Conservation (phyloP, 1,284 basidiomycete species). For the Malassezia vespertilionis region DNA sequence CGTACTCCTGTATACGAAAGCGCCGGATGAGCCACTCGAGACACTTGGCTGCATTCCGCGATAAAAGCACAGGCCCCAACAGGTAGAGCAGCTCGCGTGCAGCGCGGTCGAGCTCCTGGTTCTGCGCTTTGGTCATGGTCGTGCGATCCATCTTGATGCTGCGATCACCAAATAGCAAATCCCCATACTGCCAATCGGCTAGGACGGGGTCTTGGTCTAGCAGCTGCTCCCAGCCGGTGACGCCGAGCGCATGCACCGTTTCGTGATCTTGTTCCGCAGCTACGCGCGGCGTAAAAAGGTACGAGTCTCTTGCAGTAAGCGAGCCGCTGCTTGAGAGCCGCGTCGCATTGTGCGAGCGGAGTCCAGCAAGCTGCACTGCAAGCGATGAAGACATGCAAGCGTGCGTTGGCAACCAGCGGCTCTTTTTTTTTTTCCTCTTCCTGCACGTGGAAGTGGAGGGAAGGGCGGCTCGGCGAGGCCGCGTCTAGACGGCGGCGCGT, state of each 20-base stretch:
- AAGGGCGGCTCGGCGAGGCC: too few species aligned
- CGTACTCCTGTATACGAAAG: constrained; percentile 92
- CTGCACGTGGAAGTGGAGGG: not conserved
- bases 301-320: constrained; percentile 59
- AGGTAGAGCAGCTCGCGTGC: constrained; percentile 61
- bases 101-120: constrained; percentile 55
- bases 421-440: constrained; percentile 1
- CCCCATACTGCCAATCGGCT: constrained; percentile 50
- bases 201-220: constrained; percentile 39
- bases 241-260: constrained; percentile 69
- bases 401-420: too few species aligned
- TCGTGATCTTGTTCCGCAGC: constrained; percentile 55
- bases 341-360: constrained; percentile 67
- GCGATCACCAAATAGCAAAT: constrained; percentile 68
- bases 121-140: constrained; percentile 60
- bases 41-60: constrained; percentile 71
- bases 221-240: constrained; percentile 65
- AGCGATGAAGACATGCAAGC: constrained; percentile 70
- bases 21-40: constrained; percentile 90
- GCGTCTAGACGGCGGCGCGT: too few species aligned
- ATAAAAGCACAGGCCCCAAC: constrained; percentile 69
- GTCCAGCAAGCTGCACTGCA: constrained; percentile 68
- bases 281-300: constrained; percentile 58
- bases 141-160: constrained; percentile 70
- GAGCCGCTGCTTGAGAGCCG: constrained; percentile 58